A percentile compares a stretch with the other conserved stretches of the same genome.
These are phyloP conservation scores for Lasiosphaeria miniovina DNA, from an alignment of 495 filamentous ascomycete genomes.

Conservation along the genomic window DNA sequence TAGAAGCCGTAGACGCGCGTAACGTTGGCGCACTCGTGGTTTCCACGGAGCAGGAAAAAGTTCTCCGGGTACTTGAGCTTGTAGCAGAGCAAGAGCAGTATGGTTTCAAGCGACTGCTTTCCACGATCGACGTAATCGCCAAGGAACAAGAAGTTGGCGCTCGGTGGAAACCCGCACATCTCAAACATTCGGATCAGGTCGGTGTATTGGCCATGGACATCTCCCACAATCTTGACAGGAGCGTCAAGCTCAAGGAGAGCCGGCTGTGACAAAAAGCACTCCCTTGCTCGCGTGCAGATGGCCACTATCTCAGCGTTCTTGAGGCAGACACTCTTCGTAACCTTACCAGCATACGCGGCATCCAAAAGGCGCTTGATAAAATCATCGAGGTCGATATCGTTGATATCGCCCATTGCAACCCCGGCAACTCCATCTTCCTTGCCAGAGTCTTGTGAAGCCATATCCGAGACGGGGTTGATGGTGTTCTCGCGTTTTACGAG, in stretches of 20 bases:
- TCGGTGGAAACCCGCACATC: conserved; percentile 97
- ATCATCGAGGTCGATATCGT: conserved; percentile 90
- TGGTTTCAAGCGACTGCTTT: conserved; percentile 96
- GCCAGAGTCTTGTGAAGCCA: conserved; percentile 30
- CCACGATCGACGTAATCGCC: conserved; percentile 98
- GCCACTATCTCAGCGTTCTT: conserved; percentile 97
- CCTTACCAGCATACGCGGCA: conserved; percentile 91
- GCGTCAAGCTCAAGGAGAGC: conserved; percentile 87
- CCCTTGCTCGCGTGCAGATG: conserved; percentile 81
- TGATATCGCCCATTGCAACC: conserved; percentile 72
- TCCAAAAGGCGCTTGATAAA: conserved; percentile 94
- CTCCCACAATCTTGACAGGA: conserved; percentile 98
- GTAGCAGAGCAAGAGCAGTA: conserved; percentile 92
- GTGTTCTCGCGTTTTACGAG: conserved; percentile 72
- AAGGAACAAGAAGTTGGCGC: conserved; percentile 91
- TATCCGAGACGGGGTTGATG: conserved; percentile 50
- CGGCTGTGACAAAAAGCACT: conserved; percentile 88
- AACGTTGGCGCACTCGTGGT: conserved; percentile 98
- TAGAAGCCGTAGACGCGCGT: conserved; percentile 99
- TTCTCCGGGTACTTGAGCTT: conserved; percentile 99
- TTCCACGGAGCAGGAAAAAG: conserved; percentile 95
- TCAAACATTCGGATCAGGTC: conserved; percentile 97
- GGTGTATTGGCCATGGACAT: conserved; percentile 97
- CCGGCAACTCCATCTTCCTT: conserved; percentile 38
- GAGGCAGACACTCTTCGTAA: conserved; percentile 93